Percentiles rank a stretch among this genome's conserved stretches.
phyloP scores from a whole-genome alignment of 2,329 filamentous ascomycete genomes.

The Capronia epimyces region DNA sequence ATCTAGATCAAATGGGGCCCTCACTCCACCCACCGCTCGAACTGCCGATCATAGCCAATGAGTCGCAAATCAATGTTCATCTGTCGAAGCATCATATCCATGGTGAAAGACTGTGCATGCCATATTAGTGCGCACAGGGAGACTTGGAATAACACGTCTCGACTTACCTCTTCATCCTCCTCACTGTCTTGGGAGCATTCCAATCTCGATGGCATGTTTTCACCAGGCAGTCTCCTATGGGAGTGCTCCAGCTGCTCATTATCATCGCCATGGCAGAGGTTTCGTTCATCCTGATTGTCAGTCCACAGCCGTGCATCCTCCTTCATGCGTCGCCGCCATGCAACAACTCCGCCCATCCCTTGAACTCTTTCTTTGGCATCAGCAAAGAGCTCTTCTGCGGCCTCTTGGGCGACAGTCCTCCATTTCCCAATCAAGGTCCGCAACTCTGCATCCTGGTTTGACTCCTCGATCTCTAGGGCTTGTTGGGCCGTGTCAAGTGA shows the following conservation, averaged over 20 bases:
- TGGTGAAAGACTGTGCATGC: conserved; percentile 54
- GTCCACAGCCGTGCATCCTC: conserved; percentile 32
- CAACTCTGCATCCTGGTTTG: conserved; percentile 50
- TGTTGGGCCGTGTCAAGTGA: conserved; percentile 50
- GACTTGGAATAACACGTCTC: conserved; percentile 11
- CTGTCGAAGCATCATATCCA: conserved; percentile 63
- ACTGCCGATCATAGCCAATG: conserved; percentile 58
- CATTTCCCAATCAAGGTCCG: conserved; percentile 55
- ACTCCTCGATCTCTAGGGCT: conserved; percentile 47
- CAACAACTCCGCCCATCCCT: conserved; percentile 58
- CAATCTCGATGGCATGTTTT: conserved; percentile 20
- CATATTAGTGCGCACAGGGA: conserved; percentile 23
- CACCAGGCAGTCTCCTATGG: too few relatives aligned
- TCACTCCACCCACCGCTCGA: conserved; percentile 55
- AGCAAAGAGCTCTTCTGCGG: conserved; percentile 63
- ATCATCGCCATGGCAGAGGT: conserved; percentile 30
- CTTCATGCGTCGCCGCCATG: conserved; percentile 50
- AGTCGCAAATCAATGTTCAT: conserved; percentile 57
- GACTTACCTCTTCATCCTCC: conserved; percentile 29
- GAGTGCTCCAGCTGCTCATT: neutral
- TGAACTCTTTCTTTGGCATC: conserved; percentile 56
- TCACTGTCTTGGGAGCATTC: conserved; percentile 16
- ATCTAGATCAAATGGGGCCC: neutral
- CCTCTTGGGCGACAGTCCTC: conserved; percentile 54
- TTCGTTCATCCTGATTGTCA: conserved; percentile 33